Evolutionary conservation across 2,329 filamentous ascomycete genomes (phyloP).

Genomic region (Pseudopithomyces chartarum): DNA sequence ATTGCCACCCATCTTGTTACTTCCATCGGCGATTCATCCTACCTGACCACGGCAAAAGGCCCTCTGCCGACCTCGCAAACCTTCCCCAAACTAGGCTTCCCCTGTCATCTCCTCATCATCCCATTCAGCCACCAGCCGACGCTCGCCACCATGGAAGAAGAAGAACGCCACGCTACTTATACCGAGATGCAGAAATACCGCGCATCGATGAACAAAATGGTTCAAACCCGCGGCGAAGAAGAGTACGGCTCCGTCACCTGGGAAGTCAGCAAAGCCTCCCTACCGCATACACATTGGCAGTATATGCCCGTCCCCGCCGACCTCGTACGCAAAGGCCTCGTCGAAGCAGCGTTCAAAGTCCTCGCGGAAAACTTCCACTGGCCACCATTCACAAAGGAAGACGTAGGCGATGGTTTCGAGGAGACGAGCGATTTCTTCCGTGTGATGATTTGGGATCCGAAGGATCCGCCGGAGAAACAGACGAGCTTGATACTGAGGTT

Average conservation of each 20-base stretch:
- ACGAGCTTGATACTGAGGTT: constrained; percentile 77
- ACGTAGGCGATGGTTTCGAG: constrained; percentile 48
- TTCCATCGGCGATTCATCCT: constrained; percentile 84
- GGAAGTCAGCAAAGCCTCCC: constrained; percentile 82
- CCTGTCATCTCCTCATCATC: constrained; percentile 88
- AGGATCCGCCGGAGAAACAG: constrained; percentile 59
- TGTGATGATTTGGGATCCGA: constrained; percentile 75
- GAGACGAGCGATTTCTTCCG: constrained; percentile 72
- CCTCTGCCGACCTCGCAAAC: constrained; percentile 75
- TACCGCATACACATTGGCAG: constrained; percentile 94
- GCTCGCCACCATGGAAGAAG: constrained; percentile 67
- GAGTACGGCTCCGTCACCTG: constrained; percentile 84
- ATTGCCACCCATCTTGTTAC: constrained; percentile 86
- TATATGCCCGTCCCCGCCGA: constrained; percentile 76
- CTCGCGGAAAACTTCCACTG: constrained; percentile 78
- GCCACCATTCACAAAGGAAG: constrained; percentile 55
- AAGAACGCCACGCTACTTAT: constrained; percentile 65
- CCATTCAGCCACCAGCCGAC: constrained; percentile 83
- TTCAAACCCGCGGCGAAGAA: constrained; percentile 56
- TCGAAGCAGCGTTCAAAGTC: constrained; percentile 87
- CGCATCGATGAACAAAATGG: constrained; percentile 77
- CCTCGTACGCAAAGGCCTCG: constrained; percentile 71
- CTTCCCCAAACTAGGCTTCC: constrained; percentile 75
- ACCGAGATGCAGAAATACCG: constrained; percentile 85
- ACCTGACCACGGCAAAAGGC: constrained; percentile 90